Percentiles rank a stretch among this genome's conserved stretches.
phyloP scores from a whole-genome alignment of 2,329 filamentous ascomycete genomes.

The Aspergillus sergii region DNA sequence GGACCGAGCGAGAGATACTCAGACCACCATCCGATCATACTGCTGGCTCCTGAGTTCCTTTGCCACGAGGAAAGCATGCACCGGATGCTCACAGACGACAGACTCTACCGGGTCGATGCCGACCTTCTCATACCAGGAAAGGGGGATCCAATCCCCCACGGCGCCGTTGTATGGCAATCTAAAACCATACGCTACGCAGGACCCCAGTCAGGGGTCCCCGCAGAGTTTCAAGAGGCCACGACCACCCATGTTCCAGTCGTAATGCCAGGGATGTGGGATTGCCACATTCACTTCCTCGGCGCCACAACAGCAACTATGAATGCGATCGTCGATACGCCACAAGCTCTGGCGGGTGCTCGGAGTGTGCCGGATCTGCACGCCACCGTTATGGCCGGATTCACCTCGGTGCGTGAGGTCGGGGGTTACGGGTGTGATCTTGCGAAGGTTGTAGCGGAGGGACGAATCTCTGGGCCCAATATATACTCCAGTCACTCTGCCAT shows the following conservation, averaged over 20 bases:
- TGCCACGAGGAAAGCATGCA: background rate
- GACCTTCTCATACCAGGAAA: conserved; percentile 53
- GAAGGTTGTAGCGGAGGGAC: conserved; percentile 47
- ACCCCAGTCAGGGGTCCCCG: conserved; percentile 30
- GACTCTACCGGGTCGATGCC: conserved; percentile 21
- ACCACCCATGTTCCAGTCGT: conserved; percentile 45
- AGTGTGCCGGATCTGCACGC: conserved; percentile 44
- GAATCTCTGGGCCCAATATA: conserved; percentile 52
- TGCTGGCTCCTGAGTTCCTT: background rate
- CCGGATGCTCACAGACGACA: conserved; percentile 4
- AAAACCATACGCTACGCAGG: conserved; percentile 48
- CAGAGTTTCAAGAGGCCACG: conserved; percentile 32
- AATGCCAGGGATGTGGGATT: conserved; percentile 59
- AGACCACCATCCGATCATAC: background rate
- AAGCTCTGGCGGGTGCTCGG: conserved; percentile 45
- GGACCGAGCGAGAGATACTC: background rate
- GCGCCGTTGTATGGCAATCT: conserved; percentile 43
- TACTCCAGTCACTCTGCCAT: conserved; percentile 51
- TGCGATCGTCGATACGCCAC: conserved; percentile 19
- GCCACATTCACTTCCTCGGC: conserved; percentile 54
- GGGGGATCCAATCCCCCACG: conserved; percentile 45
- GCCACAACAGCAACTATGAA: conserved; percentile 20
- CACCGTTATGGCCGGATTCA: conserved; percentile 54
- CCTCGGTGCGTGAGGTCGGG: conserved; percentile 53
- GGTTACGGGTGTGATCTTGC: conserved; percentile 51